Percentiles rank a stretch among this genome's conserved stretches.
These are phyloP conservation scores for Monosporascus sp. DNA, from an alignment of 2,329 filamentous ascomycete species.

Conservation along the genomic window DNA sequence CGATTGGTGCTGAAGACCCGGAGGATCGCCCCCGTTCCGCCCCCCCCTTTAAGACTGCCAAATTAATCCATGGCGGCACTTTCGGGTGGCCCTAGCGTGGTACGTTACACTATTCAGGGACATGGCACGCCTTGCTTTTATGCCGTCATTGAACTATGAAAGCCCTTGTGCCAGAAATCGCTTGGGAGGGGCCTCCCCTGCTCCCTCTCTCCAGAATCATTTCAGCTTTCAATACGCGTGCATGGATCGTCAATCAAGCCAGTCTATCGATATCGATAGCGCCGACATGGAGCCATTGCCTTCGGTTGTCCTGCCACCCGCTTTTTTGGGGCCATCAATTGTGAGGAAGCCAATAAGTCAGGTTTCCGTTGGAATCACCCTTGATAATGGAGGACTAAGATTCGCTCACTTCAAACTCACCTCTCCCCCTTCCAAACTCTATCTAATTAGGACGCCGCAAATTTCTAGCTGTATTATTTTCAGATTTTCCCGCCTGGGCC, in stretches of 20 bases:
- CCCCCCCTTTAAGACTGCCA: not conserved
- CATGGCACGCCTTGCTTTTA: not conserved
- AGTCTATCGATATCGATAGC: not conserved
- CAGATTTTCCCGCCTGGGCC: too few relatives aligned
- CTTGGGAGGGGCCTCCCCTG: too few relatives aligned
- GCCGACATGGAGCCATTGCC: slow-evolving; percentile 13
- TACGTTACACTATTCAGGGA: not conserved
- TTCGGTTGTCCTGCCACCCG: slow-evolving; percentile 27
- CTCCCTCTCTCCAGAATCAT: not conserved
- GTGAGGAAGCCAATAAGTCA: not conserved
- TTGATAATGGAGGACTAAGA: too few relatives aligned
- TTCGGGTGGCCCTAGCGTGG: not conserved
- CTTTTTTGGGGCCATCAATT: slow-evolving; percentile 10
- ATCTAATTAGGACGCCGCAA: too few relatives aligned
- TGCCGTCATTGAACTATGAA: too few relatives aligned
- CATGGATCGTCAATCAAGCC: not conserved
- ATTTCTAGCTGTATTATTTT: too few relatives aligned
- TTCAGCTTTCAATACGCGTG: not conserved
- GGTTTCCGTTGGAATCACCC: not conserved
- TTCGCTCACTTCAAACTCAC: too few relatives aligned
- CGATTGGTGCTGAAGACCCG: not conserved
- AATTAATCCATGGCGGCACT: not conserved
- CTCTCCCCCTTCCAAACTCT: not conserved
- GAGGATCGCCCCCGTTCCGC: not conserved
- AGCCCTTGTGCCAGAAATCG: too few relatives aligned